Conservation (phyloP, 208 protist species). For the Blechomonas ayalai region DNA sequence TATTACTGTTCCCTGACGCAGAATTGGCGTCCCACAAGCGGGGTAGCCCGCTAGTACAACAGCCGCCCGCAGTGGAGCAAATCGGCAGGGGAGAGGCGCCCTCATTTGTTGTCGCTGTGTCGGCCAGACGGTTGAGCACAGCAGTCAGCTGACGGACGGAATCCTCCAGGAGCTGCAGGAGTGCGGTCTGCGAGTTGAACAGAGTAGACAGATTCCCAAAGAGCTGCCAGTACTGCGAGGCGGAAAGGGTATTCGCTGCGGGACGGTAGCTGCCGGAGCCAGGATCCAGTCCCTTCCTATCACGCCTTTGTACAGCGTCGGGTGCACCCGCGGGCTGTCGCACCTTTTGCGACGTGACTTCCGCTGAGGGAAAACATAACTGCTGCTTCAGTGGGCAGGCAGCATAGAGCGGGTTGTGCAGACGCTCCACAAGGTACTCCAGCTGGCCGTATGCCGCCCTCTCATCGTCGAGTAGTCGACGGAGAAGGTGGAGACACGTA, state of each 20-base stretch:
- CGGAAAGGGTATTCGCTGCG: conserved; percentile 15
- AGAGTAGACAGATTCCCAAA: conserved; percentile 70
- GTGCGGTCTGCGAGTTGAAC: conserved; percentile 23
- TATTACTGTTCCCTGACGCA: background rate
- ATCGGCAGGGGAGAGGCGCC: no score
- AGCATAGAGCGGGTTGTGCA: conserved; percentile 35
- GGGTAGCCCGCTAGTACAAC: no score
- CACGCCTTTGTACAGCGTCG: no score
- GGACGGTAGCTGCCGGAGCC: background rate
- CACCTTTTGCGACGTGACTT: background rate
- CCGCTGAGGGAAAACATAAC: background rate
- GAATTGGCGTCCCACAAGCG: no score
- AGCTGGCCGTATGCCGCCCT: conserved; percentile 33
- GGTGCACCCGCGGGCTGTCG: no score
- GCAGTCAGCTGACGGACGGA: conserved; percentile 15
- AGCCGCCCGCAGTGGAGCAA: no score
- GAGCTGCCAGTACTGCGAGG: conserved; percentile 48
- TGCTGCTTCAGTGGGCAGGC: background rate
- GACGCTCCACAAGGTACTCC: conserved; percentile 56
- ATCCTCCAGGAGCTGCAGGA: conserved; percentile 39
- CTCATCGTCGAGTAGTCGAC: conserved; percentile 57
- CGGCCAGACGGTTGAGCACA: conserved; percentile 33
- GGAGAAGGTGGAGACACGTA: conserved; percentile 43
- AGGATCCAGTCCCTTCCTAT: no score
- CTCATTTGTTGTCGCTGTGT: no score